Conservation (phyloP, 345 rosid species). For the Eucalyptus tenuipes region DNA sequence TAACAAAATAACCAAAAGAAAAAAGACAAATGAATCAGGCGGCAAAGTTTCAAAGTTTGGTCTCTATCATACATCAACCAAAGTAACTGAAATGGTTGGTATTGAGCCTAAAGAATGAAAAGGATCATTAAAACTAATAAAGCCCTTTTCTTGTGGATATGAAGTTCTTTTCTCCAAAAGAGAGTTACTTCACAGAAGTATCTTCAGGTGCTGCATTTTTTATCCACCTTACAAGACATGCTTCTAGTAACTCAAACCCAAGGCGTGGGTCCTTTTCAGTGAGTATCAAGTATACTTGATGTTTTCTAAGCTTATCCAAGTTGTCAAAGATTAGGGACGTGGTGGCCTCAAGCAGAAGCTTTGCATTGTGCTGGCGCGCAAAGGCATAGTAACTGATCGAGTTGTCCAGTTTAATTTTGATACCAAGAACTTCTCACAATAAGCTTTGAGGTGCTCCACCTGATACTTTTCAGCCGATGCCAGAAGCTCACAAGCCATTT, state of each 20-base stretch:
- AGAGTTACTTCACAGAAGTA: not conserved
- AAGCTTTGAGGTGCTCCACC: conserved; percentile 49
- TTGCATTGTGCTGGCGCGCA: too few species aligned
- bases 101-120: not conserved
- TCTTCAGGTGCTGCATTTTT: conserved; percentile 41
- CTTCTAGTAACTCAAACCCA: conserved; percentile 61
- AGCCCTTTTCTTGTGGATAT: too few species aligned
- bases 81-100: not conserved
- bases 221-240: conserved; percentile 48
- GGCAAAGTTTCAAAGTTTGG: too few species aligned
- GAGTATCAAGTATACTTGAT: conserved; percentile 54
- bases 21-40: not conserved
- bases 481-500: conserved; percentile 64
- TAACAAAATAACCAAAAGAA: too few species aligned
- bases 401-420: too few species aligned
- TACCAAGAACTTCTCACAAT: too few species aligned
- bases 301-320: conserved; percentile 54
- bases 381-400: too few species aligned
- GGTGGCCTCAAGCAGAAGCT: not conserved
- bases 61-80: not conserved
- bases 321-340: conserved; percentile 45
- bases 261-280: conserved; percentile 61
- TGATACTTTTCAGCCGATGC: conserved; percentile 67
- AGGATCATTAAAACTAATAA: not conserved
- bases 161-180: too few species aligned